Evolutionary conservation across 1,284 basidiomycete genomes (phyloP), one percentile per base, ranked within the genome.

Genomic region (Quambalaria eucalypti): DNA sequence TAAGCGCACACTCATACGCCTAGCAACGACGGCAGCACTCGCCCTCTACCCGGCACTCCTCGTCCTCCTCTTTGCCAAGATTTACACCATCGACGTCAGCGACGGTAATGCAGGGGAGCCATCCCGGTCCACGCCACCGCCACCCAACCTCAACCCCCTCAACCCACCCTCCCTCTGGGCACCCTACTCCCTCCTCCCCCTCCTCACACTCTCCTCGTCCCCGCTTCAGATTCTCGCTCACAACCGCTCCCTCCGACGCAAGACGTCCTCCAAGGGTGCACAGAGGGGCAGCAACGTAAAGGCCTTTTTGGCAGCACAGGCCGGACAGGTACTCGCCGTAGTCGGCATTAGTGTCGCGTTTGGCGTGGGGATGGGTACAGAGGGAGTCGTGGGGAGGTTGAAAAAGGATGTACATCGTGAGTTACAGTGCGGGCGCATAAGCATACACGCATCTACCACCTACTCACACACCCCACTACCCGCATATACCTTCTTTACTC

Each of bases 221-320:
- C 71, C 72, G 10, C 56, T 68, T 23, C 72, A 74, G 42, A 70
- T 74, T 28, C 55, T 74, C n/a, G 65, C 65, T 1, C 72, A 74
- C 52, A 68, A 68, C 44, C 63, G 72, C 7, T 68, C 65, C 47
- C 51, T 74, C 36, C 60, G 65, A 23, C 55, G 72, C 3, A 70
- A 59, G 33, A 12, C 42, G n/a, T 23, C 21, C 21, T 19, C 16
- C 7, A 26, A 21, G 14, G 42, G 21, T 46, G 65, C 64, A 1
- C 64, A 63, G 29, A 65, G 64, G 19, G 61, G 67, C 2, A 69
- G 66, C 4, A 74, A 74, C 47, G 69, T 71, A 28, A 66, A 61
- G 33, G 64, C 70, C 1, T 74, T 74, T 44, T 44, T 68, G 16
- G 57, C 55, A 5, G 69, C 71, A 2, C 72, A 74, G 51, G 57